Percentiles rank a stretch among this genome's conserved stretches.
These are phyloP conservation scores for Beauveria australis DNA, from an alignment of 2,329 filamentous ascomycete species.

Conservation along the genomic window DNA sequence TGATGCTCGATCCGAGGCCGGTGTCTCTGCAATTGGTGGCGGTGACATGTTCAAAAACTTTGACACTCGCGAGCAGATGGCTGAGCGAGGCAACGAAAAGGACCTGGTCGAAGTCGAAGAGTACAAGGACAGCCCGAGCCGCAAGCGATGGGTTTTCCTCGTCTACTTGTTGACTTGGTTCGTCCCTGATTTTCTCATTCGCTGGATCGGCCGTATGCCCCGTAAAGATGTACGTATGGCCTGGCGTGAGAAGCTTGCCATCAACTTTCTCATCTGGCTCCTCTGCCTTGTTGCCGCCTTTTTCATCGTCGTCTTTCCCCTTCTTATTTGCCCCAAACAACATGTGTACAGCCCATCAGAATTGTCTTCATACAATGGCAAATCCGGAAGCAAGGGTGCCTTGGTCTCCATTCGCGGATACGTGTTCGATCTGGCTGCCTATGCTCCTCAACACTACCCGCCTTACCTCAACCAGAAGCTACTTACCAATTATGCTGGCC, in stretches of 20 bases:
- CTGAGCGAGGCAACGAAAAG: slow-evolving; percentile 89
- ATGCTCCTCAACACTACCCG: slow-evolving; percentile 67
- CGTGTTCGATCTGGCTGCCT: slow-evolving; percentile 74
- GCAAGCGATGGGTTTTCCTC: slow-evolving; percentile 84
- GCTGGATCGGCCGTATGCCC: slow-evolving; percentile 70
- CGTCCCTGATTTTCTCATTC: slow-evolving; percentile 76
- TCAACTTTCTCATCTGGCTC: slow-evolving; percentile 96
- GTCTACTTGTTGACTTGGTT: slow-evolving; percentile 81
- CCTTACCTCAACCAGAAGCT: slow-evolving; percentile 47
- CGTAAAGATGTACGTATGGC: slow-evolving; percentile 87
- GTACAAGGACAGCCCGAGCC: slow-evolving; percentile 63
- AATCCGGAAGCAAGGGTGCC: slow-evolving; percentile 48
- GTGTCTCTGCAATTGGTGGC: slow-evolving; percentile 78
- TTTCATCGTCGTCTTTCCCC: slow-evolving; percentile 83
- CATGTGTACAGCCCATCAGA: slow-evolving; percentile 77
- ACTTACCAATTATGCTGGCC: slow-evolving; percentile 74
- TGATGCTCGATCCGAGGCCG: slow-evolving; percentile 84
- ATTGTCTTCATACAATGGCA: slow-evolving; percentile 65
- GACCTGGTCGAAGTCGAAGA: slow-evolving; percentile 87
- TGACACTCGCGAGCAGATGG: slow-evolving; percentile 88
- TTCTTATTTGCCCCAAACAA: slow-evolving; percentile 84
- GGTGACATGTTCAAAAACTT: slow-evolving; percentile 98
- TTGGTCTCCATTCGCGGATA: slow-evolving; percentile 81
- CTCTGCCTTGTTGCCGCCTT: slow-evolving; percentile 71
- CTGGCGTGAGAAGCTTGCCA: slow-evolving; percentile 95